phyloP scores from a whole-genome alignment of 257 asterid species.

The Cordia subcordata region DNA sequence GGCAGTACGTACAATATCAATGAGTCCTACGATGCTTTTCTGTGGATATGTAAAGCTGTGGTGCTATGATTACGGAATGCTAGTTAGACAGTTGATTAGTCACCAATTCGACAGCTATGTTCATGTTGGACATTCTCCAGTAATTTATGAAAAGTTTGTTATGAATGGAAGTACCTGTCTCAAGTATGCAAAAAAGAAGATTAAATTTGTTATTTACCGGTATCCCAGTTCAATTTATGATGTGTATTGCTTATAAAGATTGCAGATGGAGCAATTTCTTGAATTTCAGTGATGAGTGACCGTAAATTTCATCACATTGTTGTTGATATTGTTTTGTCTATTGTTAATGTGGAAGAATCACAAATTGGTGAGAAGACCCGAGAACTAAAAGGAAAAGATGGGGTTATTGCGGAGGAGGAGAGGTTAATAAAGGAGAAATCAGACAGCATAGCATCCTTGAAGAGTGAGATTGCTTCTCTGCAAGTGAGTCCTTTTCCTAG shows the following conservation, averaged over 20 bases:
- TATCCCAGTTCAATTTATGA: neutral
- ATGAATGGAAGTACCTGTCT: neutral
- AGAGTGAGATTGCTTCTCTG: constrained; percentile 62
- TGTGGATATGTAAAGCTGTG: neutral
- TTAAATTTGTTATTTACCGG: neutral
- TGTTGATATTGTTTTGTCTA: constrained; percentile 14
- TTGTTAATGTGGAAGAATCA: constrained; percentile 43
- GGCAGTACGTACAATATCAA: neutral
- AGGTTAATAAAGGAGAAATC: constrained; percentile 58
- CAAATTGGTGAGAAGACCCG: constrained; percentile 54
- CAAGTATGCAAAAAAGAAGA: neutral
- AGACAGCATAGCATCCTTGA: constrained; percentile 50
- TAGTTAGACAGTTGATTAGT: neutral
- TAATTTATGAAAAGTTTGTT: neutral
- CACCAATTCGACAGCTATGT: neutral
- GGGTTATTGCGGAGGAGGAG: constrained; percentile 57
- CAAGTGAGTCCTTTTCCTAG: constrained; percentile 42
- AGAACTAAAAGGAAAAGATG: constrained; percentile 64
- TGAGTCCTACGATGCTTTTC: neutral
- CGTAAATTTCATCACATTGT: neutral
- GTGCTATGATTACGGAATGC: neutral
- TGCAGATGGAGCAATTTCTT: neutral
- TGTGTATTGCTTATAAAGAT: neutral
- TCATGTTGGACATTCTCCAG: neutral
- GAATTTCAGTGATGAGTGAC: neutral